Conservation (phyloP, 495 filamentous ascomycete genomes). For the Penicillium turbatum region DNA sequence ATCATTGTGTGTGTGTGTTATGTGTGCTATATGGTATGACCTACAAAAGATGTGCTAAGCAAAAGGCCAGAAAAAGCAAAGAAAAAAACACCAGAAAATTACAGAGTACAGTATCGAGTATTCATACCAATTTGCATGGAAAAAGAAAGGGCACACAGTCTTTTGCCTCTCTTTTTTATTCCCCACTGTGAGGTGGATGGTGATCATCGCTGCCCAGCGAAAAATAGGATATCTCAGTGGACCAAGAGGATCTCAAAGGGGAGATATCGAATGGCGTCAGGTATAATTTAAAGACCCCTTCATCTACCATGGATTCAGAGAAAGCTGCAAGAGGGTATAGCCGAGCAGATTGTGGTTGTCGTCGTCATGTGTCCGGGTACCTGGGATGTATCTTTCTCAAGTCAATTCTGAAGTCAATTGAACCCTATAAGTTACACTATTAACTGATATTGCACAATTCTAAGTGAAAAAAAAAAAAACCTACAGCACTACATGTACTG, state of each 20-base stretch:
- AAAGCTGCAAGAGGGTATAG: slow-evolving; percentile 15
- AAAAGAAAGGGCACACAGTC: slow-evolving; percentile 12
- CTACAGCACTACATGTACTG: no score
- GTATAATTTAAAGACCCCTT: background rate
- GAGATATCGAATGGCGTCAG: slow-evolving; percentile 2
- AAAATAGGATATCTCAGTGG: slow-evolving; percentile 8
- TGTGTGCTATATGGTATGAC: background rate
- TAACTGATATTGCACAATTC: no score
- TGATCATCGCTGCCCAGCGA: slow-evolving; percentile 29
- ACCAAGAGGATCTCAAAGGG: background rate
- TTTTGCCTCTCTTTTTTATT: slow-evolving; percentile 17
- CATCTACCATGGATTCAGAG: slow-evolving; percentile 13
- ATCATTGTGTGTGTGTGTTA: background rate
- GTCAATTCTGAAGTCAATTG: no score
- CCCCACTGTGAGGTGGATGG: slow-evolving; percentile 26
- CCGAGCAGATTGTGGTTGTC: slow-evolving; percentile 13
- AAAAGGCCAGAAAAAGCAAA: background rate
- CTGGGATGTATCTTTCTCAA: background rate
- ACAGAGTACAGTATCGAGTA: slow-evolving; percentile 10
- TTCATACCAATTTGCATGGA: slow-evolving; percentile 2
- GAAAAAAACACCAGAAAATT: slow-evolving; percentile 5
- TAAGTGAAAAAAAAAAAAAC: no score
- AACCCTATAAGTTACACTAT: no score
- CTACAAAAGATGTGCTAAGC: background rate
- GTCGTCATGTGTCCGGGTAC: background rate